These are phyloP conservation scores for Candida qinlingensis DNA, from an alignment of 805 yeast genomes.

Conservation along the genomic window DNA sequence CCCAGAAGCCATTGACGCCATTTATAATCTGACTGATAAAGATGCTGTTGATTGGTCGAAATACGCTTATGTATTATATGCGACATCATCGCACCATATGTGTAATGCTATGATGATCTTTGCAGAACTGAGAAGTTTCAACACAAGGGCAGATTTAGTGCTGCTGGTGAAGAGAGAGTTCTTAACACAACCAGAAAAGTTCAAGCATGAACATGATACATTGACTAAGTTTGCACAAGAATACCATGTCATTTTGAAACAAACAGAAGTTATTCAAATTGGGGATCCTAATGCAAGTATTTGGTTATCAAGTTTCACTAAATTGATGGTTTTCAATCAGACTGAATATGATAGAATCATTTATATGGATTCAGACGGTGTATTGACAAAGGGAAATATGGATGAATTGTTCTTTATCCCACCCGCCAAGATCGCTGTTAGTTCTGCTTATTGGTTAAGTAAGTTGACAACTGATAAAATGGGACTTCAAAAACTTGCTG, in stretches of 20 bases:
- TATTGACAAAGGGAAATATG: conserved; percentile 32
- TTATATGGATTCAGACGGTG: conserved; percentile 55
- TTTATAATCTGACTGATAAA: conserved; percentile 14
- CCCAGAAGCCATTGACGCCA: conserved; percentile 20
- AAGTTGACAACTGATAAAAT: conserved; percentile 22
- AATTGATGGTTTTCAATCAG: conserved; percentile 46
- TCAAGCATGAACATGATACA: conserved; percentile 8
- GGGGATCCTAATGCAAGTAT: conserved; percentile 13
- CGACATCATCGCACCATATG: conserved; percentile 45
- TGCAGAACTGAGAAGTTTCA: conserved; percentile 31
- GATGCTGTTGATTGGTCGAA: conserved; percentile 35
- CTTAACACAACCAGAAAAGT: conserved; percentile 15
- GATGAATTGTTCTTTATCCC: conserved; percentile 52
- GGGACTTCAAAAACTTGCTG: conserved; percentile 13
- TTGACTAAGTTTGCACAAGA: conserved; percentile 6
- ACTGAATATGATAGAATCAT: conserved; percentile 47
- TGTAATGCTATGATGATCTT: conserved; percentile 49
- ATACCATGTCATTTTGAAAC: conserved; percentile 14
- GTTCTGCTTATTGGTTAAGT: conserved; percentile 38
- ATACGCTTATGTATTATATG: conserved; percentile 57
- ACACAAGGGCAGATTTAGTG: conserved; percentile 42
- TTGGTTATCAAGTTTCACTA: conserved; percentile 52
- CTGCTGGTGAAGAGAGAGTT: conserved; percentile 35
- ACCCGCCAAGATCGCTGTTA: conserved; percentile 39
- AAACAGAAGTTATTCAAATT: conserved; percentile 14